Percentiles rank a stretch among this genome's conserved stretches.
Evolutionary conservation across 495 filamentous ascomycete genomes (phyloP).

Genomic region (Parathielavia appendiculata): DNA sequence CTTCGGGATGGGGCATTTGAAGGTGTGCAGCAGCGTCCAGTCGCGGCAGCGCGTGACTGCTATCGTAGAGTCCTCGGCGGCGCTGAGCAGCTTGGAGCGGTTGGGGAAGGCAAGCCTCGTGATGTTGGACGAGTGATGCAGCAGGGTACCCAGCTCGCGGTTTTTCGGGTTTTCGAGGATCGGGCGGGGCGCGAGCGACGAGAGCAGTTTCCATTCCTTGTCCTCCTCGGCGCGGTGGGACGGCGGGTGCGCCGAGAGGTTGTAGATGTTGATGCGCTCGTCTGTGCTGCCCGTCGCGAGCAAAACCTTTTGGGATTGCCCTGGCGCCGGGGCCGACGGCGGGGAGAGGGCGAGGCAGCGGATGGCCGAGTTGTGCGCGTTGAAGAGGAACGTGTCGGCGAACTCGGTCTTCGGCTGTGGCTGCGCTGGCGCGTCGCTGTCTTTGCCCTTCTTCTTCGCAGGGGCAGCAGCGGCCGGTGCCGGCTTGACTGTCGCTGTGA

Average conservation of each 20-base stretch:
- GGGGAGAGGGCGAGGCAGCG: constrained; percentile 86
- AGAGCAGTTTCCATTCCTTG: constrained; percentile 40
- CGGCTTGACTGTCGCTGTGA: constrained; percentile 64
- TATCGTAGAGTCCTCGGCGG: constrained; percentile 81
- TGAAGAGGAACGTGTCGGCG: constrained; percentile 91
- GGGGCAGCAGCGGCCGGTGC: constrained; percentile 14
- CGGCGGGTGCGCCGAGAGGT: constrained; percentile 70
- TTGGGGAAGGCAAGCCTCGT: constrained; percentile 78
- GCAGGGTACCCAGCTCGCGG: constrained; percentile 76
- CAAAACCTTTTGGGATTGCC: constrained; percentile 63
- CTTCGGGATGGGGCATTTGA: constrained; percentile 86
- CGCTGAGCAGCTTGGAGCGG: constrained; percentile 77
- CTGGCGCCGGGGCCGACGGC: constrained; percentile 54
- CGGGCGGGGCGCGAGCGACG: constrained; percentile 60
- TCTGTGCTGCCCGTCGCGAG: constrained; percentile 88
- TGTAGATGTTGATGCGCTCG: constrained; percentile 92
- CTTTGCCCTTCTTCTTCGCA: constrained; percentile 20
- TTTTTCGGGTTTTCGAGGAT: constrained; percentile 80
- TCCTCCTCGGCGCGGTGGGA: constrained; percentile 36
- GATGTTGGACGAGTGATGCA: constrained; percentile 78
- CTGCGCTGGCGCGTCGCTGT: constrained; percentile 4
- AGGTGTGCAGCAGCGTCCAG: constrained; percentile 81
- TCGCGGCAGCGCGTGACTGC: constrained; percentile 81
- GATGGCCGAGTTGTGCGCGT: constrained; percentile 85
- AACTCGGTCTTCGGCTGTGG: constrained; percentile 54